Conservation (phyloP, 352 stramenopile genomes). For the Globisporangium paddicum region DNA sequence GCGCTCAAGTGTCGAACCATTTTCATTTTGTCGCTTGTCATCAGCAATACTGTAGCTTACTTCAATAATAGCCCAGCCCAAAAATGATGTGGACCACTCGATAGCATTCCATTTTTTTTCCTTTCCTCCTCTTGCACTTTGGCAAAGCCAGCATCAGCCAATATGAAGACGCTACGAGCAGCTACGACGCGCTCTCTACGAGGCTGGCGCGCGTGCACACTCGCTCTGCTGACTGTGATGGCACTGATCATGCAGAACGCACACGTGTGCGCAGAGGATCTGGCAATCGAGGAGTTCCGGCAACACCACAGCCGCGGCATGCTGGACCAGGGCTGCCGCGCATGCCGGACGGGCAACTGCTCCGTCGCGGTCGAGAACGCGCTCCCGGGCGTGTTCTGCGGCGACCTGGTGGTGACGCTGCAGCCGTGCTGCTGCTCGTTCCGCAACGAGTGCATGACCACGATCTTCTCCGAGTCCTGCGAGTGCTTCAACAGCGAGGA, state of each 20-base stretch:
- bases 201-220: not conserved
- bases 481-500: conserved; percentile 60
- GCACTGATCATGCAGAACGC: not conserved
- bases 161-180: no score
- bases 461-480: conserved; percentile 64
- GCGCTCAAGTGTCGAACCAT: not conserved
- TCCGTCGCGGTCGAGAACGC: conserved; percentile 51
- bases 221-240: not conserved
- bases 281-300: conserved; percentile 10
- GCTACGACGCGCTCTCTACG: not conserved
- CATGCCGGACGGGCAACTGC: conserved; percentile 62
- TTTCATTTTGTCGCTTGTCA: not conserved
- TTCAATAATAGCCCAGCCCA: not conserved
- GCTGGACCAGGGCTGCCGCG: conserved; percentile 41
- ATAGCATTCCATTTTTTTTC: not conserved
- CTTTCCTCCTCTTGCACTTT: not conserved
- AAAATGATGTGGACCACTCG: not conserved
- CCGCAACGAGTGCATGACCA: conserved; percentile 74
- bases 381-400: conserved; percentile 56
- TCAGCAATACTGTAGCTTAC: not conserved
- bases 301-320: conserved; percentile 2
- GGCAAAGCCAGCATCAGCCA: not conserved
- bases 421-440: conserved; percentile 71
- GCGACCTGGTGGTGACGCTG: conserved; percentile 57
- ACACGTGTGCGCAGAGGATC: not conserved